A percentile compares a stretch with the other conserved stretches of the same genome.
Conservation (phyloP, 1,284 basidiomycete species). For the Trichosporon asahii region DNA sequence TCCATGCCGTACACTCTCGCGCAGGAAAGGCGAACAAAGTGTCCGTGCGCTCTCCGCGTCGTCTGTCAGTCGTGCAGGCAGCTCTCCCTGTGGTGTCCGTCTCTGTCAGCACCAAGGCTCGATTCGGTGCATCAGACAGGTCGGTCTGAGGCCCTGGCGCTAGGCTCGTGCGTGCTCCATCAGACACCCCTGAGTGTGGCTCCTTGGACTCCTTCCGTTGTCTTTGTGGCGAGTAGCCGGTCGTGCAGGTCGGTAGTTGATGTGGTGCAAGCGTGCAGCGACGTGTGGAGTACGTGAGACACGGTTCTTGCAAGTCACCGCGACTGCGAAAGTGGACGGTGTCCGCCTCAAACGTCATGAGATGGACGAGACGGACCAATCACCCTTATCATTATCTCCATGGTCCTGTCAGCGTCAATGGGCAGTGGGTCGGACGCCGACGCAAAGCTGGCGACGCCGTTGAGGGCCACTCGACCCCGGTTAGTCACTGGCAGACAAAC, state of each 20-base stretch:
- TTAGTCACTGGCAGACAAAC: not conserved
- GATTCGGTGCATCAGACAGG: not conserved
- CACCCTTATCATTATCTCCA: not conserved
- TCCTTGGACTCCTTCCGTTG: not conserved
- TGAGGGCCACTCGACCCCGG: not conserved
- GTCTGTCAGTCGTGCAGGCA: not conserved
- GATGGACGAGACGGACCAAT: not conserved
- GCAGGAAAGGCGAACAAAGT: not conserved
- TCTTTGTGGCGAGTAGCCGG: not conserved
- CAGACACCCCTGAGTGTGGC: not conserved
- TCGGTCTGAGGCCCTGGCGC: not conserved
- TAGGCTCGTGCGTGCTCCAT: not conserved
- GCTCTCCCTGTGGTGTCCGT: not conserved
- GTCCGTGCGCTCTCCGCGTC: not conserved
- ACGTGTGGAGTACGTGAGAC: not conserved
- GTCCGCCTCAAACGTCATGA: not conserved
- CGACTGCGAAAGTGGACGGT: not conserved
- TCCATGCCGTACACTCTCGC: not conserved
- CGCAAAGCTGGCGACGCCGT: not conserved
- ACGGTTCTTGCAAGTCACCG: not conserved
- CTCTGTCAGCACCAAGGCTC: not conserved
- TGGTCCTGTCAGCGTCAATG: not conserved
- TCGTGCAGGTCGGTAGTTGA: too few relatives aligned
- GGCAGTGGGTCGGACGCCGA: not conserved
- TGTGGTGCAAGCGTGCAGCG: too few relatives aligned